Evolutionary conservation across 345 rosid species (phyloP).

Genomic region (Capsella bursapastoris): DNA sequence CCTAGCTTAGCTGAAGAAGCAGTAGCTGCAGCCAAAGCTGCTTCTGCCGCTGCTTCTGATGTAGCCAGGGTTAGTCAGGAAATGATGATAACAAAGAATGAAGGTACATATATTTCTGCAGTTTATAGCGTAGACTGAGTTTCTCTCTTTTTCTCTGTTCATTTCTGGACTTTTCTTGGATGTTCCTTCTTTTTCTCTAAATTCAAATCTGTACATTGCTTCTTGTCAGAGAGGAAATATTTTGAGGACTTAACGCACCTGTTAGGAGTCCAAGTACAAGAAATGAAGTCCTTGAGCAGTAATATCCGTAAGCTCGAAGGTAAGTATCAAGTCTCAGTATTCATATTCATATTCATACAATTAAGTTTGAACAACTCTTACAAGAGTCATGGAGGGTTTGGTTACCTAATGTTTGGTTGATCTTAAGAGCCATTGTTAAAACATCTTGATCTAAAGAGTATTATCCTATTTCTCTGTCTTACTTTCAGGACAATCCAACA

Average conservation of each 20-base stretch:
- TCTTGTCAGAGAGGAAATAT: conserved; percentile 64
- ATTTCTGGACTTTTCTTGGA: conserved; percentile 4
- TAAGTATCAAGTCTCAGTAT: conserved; percentile 25
- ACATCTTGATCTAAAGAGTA: conserved; percentile 12
- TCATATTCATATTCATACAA: conserved; percentile 1
- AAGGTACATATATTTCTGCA: conserved; percentile 54
- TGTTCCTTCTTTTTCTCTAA: conserved; percentile 13
- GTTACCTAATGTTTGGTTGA: conserved; percentile 15
- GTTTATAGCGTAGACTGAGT: not conserved
- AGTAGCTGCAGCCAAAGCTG: conserved; percentile 91
- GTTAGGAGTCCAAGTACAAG: conserved; percentile 77
- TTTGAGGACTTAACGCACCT: conserved; percentile 65
- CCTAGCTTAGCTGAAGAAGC: conserved; percentile 91
- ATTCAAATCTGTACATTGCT: conserved; percentile 29
- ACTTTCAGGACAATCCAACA: conserved; percentile 57
- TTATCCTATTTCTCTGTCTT: not conserved
- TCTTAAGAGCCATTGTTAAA: not conserved
- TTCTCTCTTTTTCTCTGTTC: conserved; percentile 4
- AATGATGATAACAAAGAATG: conserved; percentile 65
- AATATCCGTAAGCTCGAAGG: conserved; percentile 77
- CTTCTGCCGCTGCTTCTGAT: conserved; percentile 89
- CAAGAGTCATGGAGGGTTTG: not conserved
- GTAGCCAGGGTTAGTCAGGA: conserved; percentile 91
- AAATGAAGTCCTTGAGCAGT: conserved; percentile 80
- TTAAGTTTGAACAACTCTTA: conserved; percentile 16